A percentile compares a stretch with the other conserved stretches of the same genome.
These are phyloP conservation scores for Penicillium diatomitis DNA, from an alignment of 495 filamentous ascomycete species.

Conservation along the genomic window DNA sequence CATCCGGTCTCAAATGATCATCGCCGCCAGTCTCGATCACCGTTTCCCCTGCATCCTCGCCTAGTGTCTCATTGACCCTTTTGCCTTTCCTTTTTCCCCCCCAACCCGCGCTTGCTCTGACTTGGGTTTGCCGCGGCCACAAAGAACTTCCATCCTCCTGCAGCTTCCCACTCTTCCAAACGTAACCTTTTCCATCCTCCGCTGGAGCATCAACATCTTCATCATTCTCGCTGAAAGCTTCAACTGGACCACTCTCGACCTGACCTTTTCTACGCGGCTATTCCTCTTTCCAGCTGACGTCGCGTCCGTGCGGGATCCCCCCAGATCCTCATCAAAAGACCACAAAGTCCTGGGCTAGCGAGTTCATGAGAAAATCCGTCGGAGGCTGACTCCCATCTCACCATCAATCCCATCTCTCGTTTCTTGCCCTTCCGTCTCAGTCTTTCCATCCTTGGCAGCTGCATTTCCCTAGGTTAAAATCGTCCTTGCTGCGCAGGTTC, in stretches of 20 bases:
- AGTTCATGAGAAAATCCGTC: constrained; percentile 8
- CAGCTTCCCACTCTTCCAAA: constrained; percentile 24
- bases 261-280: too few relatives aligned
- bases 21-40: constrained; percentile 1
- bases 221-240: not conserved
- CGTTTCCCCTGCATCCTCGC: constrained; percentile 16
- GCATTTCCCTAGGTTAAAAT: not conserved
- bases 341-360: constrained; percentile 16
- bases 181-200: constrained; percentile 12
- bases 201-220: constrained; percentile 12
- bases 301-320: constrained; percentile 18
- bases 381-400: constrained; percentile 4
- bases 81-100: not conserved
- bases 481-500: constrained; percentile 14
- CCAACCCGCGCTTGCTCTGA: constrained; percentile 24
- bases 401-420: constrained; percentile 7
- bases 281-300: constrained; percentile 11
- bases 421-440: too few relatives aligned
- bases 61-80: constrained; percentile 1
- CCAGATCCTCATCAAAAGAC: not conserved
- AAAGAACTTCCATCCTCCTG: constrained; percentile 18
- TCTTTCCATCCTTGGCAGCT: too few relatives aligned
- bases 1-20: constrained; percentile 4
- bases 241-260: too few relatives aligned
- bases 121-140: constrained; percentile 19